Conservation (phyloP, 1,284 basidiomycete genomes). For the Cutaneotrichosporon cutaneum region DNA sequence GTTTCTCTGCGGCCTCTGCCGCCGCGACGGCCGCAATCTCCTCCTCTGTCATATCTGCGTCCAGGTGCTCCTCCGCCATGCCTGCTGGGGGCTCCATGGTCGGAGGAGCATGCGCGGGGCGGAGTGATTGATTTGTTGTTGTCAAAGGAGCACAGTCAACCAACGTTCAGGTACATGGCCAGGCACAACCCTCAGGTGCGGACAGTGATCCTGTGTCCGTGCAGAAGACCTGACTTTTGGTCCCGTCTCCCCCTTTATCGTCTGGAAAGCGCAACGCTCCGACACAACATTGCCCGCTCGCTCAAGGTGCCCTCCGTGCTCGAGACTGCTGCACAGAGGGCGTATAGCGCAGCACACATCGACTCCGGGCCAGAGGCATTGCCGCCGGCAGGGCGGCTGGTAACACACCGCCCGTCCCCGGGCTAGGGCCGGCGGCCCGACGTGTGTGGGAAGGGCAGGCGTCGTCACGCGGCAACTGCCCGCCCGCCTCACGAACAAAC, state of each 20-base stretch:
- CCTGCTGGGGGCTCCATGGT: background rate
- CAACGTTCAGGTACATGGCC: background rate
- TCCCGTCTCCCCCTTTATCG: background rate
- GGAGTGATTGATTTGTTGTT: background rate
- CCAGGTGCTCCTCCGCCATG: constrained; percentile 2
- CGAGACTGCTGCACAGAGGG: constrained; percentile 22
- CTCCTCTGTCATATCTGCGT: background rate
- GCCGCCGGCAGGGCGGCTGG: background rate
- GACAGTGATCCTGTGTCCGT: background rate
- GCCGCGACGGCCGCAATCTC: constrained; percentile 12
- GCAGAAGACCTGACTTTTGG: background rate
- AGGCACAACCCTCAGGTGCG: background rate
- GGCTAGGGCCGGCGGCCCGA: background rate
- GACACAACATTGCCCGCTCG: constrained; percentile 17
- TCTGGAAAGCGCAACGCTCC: no score
- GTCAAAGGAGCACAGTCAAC: background rate
- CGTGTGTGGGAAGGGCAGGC: background rate
- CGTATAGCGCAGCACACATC: constrained; percentile 27
- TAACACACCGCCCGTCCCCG: no score
- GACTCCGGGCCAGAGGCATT: background rate
- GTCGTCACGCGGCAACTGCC: background rate
- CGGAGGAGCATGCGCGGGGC: background rate
- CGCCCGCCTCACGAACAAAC: background rate
- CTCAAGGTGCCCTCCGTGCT: constrained; percentile 27
- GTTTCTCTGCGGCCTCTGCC: constrained; percentile 29